Evolutionary conservation across 2,329 filamentous ascomycete species (phyloP).

Genomic region (Alternaria ventricosa): DNA sequence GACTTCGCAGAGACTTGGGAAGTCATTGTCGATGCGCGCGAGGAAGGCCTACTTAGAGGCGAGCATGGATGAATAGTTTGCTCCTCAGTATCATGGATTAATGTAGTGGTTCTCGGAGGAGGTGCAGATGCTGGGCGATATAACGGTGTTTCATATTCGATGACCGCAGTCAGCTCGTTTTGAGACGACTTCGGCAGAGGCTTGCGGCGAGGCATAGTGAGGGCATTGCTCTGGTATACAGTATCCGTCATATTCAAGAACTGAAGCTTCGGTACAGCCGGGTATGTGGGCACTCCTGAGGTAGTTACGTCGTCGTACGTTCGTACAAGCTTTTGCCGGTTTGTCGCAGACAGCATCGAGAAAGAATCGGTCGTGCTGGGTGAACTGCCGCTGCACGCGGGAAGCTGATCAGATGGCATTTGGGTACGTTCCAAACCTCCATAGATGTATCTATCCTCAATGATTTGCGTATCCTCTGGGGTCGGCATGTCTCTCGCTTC

Average conservation of each 20-base stretch:
- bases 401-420: background rate
- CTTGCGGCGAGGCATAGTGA: background rate
- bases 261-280: background rate
- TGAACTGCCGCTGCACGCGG: background rate
- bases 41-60: background rate
- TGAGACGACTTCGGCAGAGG: background rate
- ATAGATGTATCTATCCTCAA: background rate
- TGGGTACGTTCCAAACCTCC: background rate
- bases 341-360: background rate
- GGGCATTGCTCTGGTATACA: background rate
- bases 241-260: background rate
- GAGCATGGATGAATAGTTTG: background rate
- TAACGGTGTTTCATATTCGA: background rate
- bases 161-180: background rate
- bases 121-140: background rate
- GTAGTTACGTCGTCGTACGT: background rate
- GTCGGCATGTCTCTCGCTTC: background rate
- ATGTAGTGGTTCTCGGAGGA: background rate
- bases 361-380: background rate
- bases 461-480: background rate
- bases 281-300: background rate
- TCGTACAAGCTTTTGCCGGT: background rate
- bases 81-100: background rate
- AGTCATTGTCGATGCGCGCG: conserved; percentile 8
- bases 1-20: conserved; percentile 4